A percentile compares a stretch with the other conserved stretches of the same genome.
phyloP scores from a whole-genome alignment of 495 filamentous ascomycete genomes.

The Xylaria venustula region DNA sequence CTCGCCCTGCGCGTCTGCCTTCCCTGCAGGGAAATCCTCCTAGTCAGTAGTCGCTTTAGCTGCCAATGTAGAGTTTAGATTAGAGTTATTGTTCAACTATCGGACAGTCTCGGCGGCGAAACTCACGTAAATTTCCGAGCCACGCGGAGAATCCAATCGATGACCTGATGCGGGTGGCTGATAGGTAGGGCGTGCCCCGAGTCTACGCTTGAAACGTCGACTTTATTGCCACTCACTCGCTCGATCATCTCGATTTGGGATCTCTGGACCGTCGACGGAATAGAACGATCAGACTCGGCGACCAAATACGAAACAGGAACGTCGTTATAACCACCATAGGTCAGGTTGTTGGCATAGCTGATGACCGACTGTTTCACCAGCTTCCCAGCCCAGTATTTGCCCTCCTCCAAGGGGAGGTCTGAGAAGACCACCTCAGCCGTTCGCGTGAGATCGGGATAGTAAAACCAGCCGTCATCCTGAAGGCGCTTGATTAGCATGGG shows the following conservation, averaged over 20 bases:
- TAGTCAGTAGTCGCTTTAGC: too few species aligned
- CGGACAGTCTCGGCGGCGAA: too few species aligned
- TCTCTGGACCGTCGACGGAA: conserved; percentile 34
- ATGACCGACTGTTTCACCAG: conserved; percentile 21
- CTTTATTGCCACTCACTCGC: conserved; percentile 23
- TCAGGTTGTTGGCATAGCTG: conserved; percentile 25
- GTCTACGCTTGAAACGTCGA: conserved; percentile 23
- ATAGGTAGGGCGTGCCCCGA: conserved; percentile 23
- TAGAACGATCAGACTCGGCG: conserved; percentile 40
- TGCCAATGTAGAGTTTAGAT: too few species aligned
- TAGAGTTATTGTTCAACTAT: too few species aligned
- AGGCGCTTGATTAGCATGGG: conserved; percentile 2
- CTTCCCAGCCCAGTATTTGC: conserved; percentile 18
- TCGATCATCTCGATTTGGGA: conserved; percentile 27
- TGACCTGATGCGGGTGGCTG: conserved; percentile 12
- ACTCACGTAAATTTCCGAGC: background rate
- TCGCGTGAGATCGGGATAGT: conserved; percentile 10
- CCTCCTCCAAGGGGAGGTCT: conserved; percentile 20
- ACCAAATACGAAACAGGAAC: conserved; percentile 47
- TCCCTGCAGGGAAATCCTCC: too few species aligned
- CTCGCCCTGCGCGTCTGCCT: too few species aligned
- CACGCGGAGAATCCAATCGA: conserved; percentile 5
- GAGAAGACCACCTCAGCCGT: conserved; percentile 19
- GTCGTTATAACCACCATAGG: conserved; percentile 41
- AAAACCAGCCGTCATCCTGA: conserved; percentile 19